A percentile compares a stretch with the other conserved stretches of the same genome.
Conservation (phyloP, 225 moss, liverwort and hornwort species). For the Bryum argenteum region DNA sequence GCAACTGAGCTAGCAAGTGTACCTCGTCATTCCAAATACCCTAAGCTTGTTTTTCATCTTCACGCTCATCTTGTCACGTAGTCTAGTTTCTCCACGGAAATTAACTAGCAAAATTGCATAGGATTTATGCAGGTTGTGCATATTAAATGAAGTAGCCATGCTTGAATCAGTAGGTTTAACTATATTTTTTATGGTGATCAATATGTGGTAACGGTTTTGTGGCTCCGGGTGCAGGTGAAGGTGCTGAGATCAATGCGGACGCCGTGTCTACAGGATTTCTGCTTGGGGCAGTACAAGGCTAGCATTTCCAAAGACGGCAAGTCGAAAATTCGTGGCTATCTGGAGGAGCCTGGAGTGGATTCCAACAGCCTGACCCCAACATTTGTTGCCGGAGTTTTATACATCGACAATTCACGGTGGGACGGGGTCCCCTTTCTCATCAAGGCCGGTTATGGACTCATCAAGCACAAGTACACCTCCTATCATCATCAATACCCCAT, state of each 20-base stretch:
- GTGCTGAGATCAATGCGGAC: conserved; percentile 84
- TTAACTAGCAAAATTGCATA: no score
- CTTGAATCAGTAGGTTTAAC: no score
- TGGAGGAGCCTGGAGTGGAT: conserved; percentile 74
- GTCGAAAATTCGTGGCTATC: conserved; percentile 64
- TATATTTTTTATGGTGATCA: no score
- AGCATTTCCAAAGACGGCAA: conserved; percentile 81
- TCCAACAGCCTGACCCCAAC: conserved; percentile 83
- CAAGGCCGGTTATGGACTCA: conserved; percentile 85
- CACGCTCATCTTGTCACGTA: no score
- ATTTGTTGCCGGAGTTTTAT: conserved; percentile 77
- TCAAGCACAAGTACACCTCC: conserved; percentile 68
- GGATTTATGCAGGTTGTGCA: no score
- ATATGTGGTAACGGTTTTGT: no score
- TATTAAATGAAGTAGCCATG: no score
- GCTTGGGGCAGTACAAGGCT: conserved; percentile 88
- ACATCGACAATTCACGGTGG: conserved; percentile 94
- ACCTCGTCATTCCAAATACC: no score
- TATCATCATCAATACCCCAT: neutral
- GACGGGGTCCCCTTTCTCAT: conserved; percentile 90
- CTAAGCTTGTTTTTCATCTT: no score
- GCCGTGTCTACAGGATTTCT: conserved; percentile 63
- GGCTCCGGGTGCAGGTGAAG: conserved; percentile 66
- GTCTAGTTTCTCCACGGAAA: no score
- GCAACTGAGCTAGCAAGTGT: no score